phyloP scores from a whole-genome alignment of 768 basidiomycete genomes.

The Scleroderma bovista region DNA sequence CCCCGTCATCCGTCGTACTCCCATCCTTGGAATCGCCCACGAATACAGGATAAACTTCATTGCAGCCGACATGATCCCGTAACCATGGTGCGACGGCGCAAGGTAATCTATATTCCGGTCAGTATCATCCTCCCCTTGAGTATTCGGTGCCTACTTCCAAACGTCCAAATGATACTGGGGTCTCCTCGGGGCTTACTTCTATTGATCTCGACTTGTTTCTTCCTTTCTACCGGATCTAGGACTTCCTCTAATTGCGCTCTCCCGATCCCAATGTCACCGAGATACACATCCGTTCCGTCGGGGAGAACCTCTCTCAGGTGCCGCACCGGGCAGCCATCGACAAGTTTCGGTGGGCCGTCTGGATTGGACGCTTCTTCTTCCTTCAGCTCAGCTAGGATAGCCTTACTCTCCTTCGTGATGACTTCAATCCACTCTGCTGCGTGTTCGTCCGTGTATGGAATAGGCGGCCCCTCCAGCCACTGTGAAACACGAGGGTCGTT shows the following conservation, averaged over 20 bases:
- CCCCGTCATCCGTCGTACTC: conserved; percentile 39
- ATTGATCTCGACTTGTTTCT: conserved; percentile 36
- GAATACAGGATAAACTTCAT: conserved; percentile 45
- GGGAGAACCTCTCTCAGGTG: conserved; percentile 48
- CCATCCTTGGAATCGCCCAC: conserved; percentile 68
- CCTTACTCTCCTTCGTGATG: conserved; percentile 15
- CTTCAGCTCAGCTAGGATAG: conserved; percentile 15
- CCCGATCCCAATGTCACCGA: conserved; percentile 37
- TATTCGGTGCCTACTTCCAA: conserved; percentile 31
- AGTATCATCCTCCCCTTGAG: neutral
- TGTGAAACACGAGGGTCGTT: conserved; percentile 46
- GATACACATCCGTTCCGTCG: conserved; percentile 47
- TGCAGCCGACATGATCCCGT: conserved; percentile 70
- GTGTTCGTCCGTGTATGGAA: conserved; percentile 45
- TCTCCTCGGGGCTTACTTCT: conserved; percentile 39
- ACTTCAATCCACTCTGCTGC: conserved; percentile 34
- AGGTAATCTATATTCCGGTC: conserved; percentile 45
- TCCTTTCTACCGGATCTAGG: conserved; percentile 33
- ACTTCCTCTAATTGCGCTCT: conserved; percentile 25
- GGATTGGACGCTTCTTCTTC: conserved; percentile 13
- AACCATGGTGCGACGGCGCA: conserved; percentile 54
- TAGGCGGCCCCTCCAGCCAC: conserved; percentile 44
- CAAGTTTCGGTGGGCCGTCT: conserved; percentile 24
- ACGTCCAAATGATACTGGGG: conserved; percentile 51
- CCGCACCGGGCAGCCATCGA: conserved; percentile 45